Base-by-base conservation (phyloP, 495 filamentous ascomycete species). In the Hypoxylon cercidicola region DNA sequence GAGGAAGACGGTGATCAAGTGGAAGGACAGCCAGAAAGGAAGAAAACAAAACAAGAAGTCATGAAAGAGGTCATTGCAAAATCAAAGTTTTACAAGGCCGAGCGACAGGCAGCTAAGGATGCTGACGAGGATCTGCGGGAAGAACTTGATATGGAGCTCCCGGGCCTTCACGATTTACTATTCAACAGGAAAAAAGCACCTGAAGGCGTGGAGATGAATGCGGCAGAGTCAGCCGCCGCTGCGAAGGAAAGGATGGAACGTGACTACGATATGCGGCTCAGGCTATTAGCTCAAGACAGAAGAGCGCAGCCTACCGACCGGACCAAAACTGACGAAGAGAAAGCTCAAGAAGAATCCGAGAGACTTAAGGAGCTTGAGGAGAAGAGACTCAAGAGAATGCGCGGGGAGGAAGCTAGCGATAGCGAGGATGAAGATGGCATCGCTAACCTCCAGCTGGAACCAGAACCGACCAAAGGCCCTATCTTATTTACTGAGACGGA, bases 41-140 rank as follows among this genome's bases (percentile, higher is more conserved):
- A 97, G 72, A 99, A 97, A 78, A 90, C 87, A 16, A 97, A 94
- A 74, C 86, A 92, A 45, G 95, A 99, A 72, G 91, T 98, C 30
- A 97, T 97, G 89, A 90, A 94, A 67, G 96, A 99, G 75, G 87
- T 98, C 60, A 98, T 98, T 60, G 90, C 93, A 35, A 99, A 98
- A 77, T 98, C 96, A 2, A 99, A 98, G 73, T 83, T 91, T 23
- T 82, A 97, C 81, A 98, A 96, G 77, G 90, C 91, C 59, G 93
- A 97, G 77, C 88, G 95, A 18, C 96, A 98, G 78, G 87, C 91
- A 54, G 85, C 85, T 7, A 99, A 97, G 74, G 95, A 98, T 60
- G 93, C 97, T 44, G 93, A 99, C 69, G 93, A 93, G 21, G 93
- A 96, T 68, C 78, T 97, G n/a, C 83, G 91, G 58, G 90, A 93